Evolutionary conservation across 2,329 filamentous ascomycete species (phyloP).

Genomic region (Zarea fungicola): DNA sequence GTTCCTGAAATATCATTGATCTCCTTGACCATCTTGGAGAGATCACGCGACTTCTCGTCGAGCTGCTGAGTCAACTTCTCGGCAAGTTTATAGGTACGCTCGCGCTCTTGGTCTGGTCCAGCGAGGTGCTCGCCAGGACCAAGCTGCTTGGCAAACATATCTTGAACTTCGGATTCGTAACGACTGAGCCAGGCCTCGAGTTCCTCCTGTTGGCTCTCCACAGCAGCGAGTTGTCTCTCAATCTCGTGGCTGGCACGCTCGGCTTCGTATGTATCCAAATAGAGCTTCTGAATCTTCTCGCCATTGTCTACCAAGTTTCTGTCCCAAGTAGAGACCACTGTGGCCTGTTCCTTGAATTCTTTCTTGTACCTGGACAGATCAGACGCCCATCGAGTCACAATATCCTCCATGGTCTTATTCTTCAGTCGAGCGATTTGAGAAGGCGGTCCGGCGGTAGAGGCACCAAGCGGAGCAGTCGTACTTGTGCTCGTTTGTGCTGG

Average conservation of each 20-base stretch:
- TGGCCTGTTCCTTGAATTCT: slow-evolving; percentile 87
- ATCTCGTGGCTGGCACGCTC: slow-evolving; percentile 91
- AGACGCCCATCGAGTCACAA: slow-evolving; percentile 93
- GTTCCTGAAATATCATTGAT: slow-evolving; percentile 91
- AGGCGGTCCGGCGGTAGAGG: slow-evolving; percentile 73
- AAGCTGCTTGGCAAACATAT: slow-evolving; percentile 75
- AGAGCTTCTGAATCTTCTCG: slow-evolving; percentile 90
- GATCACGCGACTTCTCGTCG: slow-evolving; percentile 88
- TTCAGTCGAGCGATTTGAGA: slow-evolving; percentile 87
- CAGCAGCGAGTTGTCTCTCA: slow-evolving; percentile 80
- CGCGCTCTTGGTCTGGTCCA: slow-evolving; percentile 90
- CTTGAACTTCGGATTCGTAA: slow-evolving; percentile 88
- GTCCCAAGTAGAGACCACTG: slow-evolving; percentile 86
- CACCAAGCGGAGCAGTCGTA: slow-evolving; percentile 46
- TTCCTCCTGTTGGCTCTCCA: slow-evolving; percentile 91
- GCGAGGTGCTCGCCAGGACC: slow-evolving; percentile 70
- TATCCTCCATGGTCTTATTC: slow-evolving; percentile 99
- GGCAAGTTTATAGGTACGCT: slow-evolving; percentile 91
- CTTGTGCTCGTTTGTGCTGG: slow-evolving; percentile 19
- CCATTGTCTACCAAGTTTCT: slow-evolving; percentile 87
- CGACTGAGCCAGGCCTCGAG: slow-evolving; percentile 81
- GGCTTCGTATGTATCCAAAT: slow-evolving; percentile 86
- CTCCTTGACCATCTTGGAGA: slow-evolving; percentile 95
- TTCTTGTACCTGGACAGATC: slow-evolving; percentile 96
- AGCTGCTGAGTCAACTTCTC: slow-evolving; percentile 88